phyloP scores from a whole-genome alignment of 1,284 basidiomycete species.

The Pisolithus thermaeus region DNA sequence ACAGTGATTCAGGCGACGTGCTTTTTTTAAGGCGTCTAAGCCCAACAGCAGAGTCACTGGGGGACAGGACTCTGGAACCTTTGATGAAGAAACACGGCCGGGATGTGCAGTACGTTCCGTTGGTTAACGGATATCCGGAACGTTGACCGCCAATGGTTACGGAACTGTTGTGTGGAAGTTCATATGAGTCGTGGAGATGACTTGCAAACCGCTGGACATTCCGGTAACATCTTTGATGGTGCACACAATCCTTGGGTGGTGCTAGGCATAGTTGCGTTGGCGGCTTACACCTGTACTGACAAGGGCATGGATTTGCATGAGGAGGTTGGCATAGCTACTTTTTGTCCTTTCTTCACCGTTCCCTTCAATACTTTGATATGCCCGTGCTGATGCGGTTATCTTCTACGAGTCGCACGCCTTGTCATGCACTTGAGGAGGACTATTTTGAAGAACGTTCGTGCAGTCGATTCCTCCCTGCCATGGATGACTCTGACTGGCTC shows the following conservation, averaged over 20 bases:
- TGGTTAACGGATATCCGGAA: background rate
- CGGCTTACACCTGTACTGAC: background rate
- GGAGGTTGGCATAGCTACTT: background rate
- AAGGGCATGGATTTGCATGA: background rate
- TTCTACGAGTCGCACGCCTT: background rate
- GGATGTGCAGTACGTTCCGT: background rate
- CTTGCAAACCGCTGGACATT: no score
- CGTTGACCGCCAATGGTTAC: background rate
- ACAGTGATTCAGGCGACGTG: no score
- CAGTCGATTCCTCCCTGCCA: no score
- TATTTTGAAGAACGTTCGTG: background rate
- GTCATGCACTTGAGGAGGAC: background rate
- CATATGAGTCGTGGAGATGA: no score
- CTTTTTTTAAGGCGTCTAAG: background rate
- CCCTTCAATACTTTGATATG: background rate
- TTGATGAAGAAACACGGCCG: background rate
- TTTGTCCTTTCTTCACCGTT: background rate
- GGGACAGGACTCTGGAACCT: background rate
- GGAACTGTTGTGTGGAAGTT: no score
- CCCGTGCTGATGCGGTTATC: background rate
- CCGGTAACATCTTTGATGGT: background rate
- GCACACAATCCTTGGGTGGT: background rate
- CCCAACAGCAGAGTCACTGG: background rate
- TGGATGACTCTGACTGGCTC: no score
- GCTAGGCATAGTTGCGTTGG: background rate